Evolutionary conservation across 345 rosid species (phyloP).

Genomic region (Rhizophora apiculata): DNA sequence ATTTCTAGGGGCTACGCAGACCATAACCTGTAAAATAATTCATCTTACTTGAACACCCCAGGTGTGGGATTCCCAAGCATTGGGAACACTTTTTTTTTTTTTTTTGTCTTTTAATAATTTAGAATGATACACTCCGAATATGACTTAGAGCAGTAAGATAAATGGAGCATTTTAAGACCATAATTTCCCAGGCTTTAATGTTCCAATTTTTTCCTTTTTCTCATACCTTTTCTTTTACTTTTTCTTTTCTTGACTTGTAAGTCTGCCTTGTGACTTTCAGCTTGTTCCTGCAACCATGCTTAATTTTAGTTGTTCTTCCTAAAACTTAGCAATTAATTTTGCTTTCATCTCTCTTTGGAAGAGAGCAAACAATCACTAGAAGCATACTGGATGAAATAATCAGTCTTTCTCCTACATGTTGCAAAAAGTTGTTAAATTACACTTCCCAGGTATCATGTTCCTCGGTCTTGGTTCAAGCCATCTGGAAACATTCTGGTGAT

Average conservation of each 20-base stretch:
- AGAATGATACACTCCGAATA: neutral
- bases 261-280: too few species aligned
- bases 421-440: neutral
- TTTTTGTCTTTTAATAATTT: neutral
- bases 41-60: too few species aligned
- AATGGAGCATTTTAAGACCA: too few species aligned
- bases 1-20: neutral
- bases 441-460: conserved; percentile 79
- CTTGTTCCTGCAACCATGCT: too few species aligned
- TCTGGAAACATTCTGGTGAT: conserved; percentile 78
- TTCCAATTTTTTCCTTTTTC: too few species aligned
- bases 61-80: too few species aligned
- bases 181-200: too few species aligned
- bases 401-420: neutral
- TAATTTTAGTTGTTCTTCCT: neutral
- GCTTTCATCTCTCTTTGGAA: neutral
- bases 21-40: neutral
- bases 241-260: too few species aligned
- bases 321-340: neutral
- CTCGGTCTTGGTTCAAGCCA: conserved; percentile 92
- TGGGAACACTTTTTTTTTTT: too few species aligned
- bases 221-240: too few species aligned
- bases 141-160: too few species aligned
- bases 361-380: neutral
- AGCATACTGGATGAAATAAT: neutral